Evolutionary conservation across 1,139 yeast genomes (phyloP).

Genomic region (Pichia sp.): DNA sequence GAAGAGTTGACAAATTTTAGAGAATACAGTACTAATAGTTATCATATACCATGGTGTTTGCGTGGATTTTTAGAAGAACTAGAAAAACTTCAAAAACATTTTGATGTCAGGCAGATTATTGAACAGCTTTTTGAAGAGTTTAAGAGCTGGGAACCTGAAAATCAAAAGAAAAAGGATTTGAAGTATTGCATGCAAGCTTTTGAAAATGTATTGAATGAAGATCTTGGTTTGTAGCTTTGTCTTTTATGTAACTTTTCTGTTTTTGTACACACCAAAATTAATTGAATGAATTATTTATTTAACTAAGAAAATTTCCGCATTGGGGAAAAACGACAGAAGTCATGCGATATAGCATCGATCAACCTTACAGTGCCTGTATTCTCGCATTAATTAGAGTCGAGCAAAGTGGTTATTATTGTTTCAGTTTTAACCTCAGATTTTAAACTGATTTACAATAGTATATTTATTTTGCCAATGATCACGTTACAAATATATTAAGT

Average conservation of each 20-base stretch:
- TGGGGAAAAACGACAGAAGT: too few species aligned
- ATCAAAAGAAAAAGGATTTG: constrained; percentile 37
- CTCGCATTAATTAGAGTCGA: too few species aligned
- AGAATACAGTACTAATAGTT: constrained; percentile 48
- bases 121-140: constrained; percentile 33
- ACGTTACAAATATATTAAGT: too few species aligned
- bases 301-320: background rate
- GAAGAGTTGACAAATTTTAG: constrained; percentile 40
- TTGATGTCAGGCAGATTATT: constrained; percentile 32
- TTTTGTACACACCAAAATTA: too few species aligned
- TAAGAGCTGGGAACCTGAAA: constrained; percentile 38
- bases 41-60: constrained; percentile 54
- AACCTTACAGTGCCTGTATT: too few species aligned
- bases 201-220: constrained; percentile 14
- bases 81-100: constrained; percentile 40
- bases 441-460: too few species aligned
- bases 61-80: constrained; percentile 49
- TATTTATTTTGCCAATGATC: too few species aligned
- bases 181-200: constrained; percentile 31
- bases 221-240: constrained; percentile 8
- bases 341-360: too few species aligned
- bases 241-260: background rate
- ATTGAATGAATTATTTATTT: background rate
- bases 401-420: too few species aligned
- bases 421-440: too few species aligned